These are phyloP conservation scores for Botrytis tulipae DNA, from an alignment of 2,329 filamentous ascomycete species.

Conservation along the genomic window DNA sequence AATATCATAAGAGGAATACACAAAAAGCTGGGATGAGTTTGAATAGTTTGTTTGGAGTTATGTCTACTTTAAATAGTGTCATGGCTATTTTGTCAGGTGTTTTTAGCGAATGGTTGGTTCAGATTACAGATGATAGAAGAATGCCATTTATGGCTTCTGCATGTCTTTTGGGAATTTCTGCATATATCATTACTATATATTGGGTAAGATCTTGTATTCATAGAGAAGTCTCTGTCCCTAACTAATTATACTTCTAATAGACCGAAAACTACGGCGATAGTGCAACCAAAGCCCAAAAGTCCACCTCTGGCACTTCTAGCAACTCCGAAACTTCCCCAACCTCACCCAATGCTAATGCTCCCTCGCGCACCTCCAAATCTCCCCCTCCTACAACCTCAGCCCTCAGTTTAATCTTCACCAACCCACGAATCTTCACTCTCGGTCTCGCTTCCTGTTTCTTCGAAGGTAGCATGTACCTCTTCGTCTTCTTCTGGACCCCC, in stretches of 20 bases:
- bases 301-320: constrained; percentile 21
- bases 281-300: constrained; percentile 20
- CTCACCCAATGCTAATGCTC: neutral
- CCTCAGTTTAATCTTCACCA: constrained; percentile 36
- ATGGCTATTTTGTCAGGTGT: constrained; percentile 55
- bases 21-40: constrained; percentile 46
- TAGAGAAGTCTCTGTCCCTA: neutral
- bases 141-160: constrained; percentile 53
- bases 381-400: constrained; percentile 14
- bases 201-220: constrained; percentile 44
- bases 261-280: constrained; percentile 51
- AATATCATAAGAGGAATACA: constrained; percentile 50
- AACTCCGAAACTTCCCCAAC: neutral
- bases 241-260: constrained; percentile 33
- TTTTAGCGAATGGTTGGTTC: constrained; percentile 51
- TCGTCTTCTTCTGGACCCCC: constrained; percentile 62
- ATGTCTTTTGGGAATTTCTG: constrained; percentile 44
- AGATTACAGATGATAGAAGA: constrained; percentile 47
- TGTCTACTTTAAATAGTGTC: constrained; percentile 53
- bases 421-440: constrained; percentile 51
- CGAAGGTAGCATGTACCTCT: constrained; percentile 61
- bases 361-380: neutral
- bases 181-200: constrained; percentile 46
- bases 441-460: constrained; percentile 55
- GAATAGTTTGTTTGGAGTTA: constrained; percentile 51